A percentile compares a stretch with the other conserved stretches of the same genome.
phyloP scores from a whole-genome alignment of 495 filamentous ascomycete genomes.

The Tuber borchii region DNA sequence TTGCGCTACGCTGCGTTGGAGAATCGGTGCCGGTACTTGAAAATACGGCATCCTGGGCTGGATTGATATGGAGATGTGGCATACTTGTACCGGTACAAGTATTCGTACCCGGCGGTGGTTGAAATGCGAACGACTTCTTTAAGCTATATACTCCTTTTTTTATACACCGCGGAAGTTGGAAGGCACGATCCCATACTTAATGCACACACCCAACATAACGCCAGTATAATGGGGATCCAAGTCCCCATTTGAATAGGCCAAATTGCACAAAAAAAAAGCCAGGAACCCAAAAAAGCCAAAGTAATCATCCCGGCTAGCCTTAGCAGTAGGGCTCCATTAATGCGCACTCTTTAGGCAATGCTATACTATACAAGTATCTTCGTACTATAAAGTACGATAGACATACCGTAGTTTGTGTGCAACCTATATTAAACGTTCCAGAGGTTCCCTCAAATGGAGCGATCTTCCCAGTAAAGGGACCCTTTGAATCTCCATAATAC shows the following conservation, averaged over 20 bases:
- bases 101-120: neutral
- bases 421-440: constrained; percentile 54
- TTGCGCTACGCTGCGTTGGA: neutral
- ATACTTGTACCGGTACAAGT: neutral
- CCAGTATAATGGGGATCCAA: neutral
- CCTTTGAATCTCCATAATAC: constrained; percentile 83
- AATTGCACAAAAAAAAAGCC: neutral
- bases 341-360: neutral
- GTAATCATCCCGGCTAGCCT: neutral
- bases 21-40: neutral
- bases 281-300: neutral
- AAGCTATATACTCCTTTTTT: neutral
- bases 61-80: constrained; percentile 4
- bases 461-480: constrained; percentile 56
- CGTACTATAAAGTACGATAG: neutral
- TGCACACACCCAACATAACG: neutral
- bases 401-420: neutral
- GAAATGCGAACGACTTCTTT: neutral
- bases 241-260: neutral
- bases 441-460: constrained; percentile 70
- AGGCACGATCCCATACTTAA: neutral
- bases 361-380: constrained; percentile 3
- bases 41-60: neutral
- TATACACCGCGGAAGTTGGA: neutral
- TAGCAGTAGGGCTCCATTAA: neutral